A percentile compares a stretch with the other conserved stretches of the same genome.
Evolutionary conservation across 169 alveolate genomes (phyloP).

Genomic region (Eimeria sp.): DNA sequence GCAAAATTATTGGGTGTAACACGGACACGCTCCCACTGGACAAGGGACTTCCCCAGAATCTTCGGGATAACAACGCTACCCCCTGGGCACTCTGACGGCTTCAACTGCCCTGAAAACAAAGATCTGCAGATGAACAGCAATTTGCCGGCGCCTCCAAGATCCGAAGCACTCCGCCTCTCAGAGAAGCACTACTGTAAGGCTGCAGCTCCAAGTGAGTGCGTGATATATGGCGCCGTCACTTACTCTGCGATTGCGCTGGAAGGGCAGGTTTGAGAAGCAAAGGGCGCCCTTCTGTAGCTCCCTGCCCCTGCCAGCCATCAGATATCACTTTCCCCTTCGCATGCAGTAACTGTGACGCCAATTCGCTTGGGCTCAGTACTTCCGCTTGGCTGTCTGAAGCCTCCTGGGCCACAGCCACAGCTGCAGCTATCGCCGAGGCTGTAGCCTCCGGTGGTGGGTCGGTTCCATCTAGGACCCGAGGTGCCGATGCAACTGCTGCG

Average conservation of each 20-base stretch:
- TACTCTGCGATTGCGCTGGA: constrained; percentile 67
- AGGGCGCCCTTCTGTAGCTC: constrained; percentile 28
- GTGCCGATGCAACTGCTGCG: constrained; percentile 59
- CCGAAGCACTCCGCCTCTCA: neutral
- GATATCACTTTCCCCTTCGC: constrained; percentile 20
- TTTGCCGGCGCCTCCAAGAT: neutral
- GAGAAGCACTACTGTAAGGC: neutral
- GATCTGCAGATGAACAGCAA: neutral
- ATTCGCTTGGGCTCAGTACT: constrained; percentile 70
- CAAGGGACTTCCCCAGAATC: constrained; percentile 87
- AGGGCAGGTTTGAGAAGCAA: constrained; percentile 57
- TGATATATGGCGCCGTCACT: neutral
- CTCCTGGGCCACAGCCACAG: constrained; percentile 68
- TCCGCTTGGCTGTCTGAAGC: constrained; percentile 25
- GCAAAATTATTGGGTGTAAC: constrained; percentile 77
- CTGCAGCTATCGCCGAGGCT: constrained; percentile 70
- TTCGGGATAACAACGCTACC: constrained; percentile 81
- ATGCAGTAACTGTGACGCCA: constrained; percentile 62
- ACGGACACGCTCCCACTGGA: constrained; percentile 86
- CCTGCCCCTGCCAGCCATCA: constrained; percentile 23
- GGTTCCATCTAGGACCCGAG: constrained; percentile 27
- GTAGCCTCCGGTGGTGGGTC: constrained; percentile 33
- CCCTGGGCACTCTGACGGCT: constrained; percentile 77
- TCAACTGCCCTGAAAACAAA: constrained; percentile 32
- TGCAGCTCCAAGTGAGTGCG: neutral